A percentile compares a stretch with the other conserved stretches of the same genome.
phyloP scores from a whole-genome alignment of 2,329 filamentous ascomycete genomes.

The Didymella sp. region DNA sequence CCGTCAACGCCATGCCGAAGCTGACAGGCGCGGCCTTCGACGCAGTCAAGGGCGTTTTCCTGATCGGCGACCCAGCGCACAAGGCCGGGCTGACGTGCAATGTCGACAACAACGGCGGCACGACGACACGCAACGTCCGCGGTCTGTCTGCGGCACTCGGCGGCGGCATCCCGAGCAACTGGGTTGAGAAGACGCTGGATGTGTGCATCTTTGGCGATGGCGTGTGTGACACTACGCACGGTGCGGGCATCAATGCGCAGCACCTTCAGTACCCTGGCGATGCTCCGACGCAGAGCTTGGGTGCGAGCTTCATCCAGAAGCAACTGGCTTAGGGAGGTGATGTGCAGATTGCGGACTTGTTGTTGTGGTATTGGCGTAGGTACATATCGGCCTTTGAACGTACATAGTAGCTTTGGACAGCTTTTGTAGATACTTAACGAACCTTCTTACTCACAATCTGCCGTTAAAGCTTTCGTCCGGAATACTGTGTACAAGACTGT shows the following conservation, averaged over 20 bases:
- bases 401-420: background rate
- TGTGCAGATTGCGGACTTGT: background rate
- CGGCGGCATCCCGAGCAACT: conserved; percentile 36
- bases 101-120: conserved; percentile 46
- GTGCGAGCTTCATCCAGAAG: conserved; percentile 31
- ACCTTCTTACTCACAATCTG: too few species aligned
- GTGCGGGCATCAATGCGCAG: conserved; percentile 40
- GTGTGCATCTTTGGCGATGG: conserved; percentile 49
- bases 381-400: background rate
- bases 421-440: background rate
- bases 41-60: conserved; percentile 49
- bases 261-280: conserved; percentile 40
- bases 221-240: conserved; percentile 47
- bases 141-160: conserved; percentile 23
- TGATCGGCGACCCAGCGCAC: conserved; percentile 47
- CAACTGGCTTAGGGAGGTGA: conserved; percentile 14
- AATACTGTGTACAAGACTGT: too few species aligned
- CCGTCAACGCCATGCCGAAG: conserved; percentile 42
- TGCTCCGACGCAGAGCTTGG: conserved; percentile 40
- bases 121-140: conserved; percentile 43
- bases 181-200: conserved; percentile 48
- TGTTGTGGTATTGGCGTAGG: background rate
- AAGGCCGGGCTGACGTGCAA: conserved; percentile 45
- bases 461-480: too few species aligned
- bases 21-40: conserved; percentile 43